Percentiles rank a stretch among this genome's conserved stretches.
phyloP scores from a whole-genome alignment of 768 basidiomycete species.

The Boletus reticuloceps region DNA sequence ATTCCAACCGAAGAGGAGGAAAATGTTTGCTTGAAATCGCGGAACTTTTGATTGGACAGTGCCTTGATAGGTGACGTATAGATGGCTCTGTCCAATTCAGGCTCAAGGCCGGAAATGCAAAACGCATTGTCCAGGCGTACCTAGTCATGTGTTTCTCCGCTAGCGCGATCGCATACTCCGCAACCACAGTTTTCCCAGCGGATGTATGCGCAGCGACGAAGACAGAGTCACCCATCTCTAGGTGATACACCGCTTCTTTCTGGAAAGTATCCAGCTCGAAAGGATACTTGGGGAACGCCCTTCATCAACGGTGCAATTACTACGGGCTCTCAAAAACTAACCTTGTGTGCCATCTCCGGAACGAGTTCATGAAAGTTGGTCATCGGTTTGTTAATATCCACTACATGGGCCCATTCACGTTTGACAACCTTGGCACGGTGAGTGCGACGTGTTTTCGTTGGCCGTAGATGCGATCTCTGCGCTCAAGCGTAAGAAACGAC shows the following conservation, averaged over 20 bases:
- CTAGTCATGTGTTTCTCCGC: conserved; percentile 99
- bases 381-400: conserved; percentile 89
- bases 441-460: conserved; percentile 42
- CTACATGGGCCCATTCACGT: conserved; percentile 97
- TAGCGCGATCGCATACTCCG: conserved; percentile 96
- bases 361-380: conserved; percentile 89
- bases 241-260: conserved; percentile 96
- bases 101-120: conserved; percentile 10
- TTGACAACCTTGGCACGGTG: conserved; percentile 58
- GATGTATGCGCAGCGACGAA: conserved; percentile 99
- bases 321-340: conserved; percentile 28
- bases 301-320: conserved; percentile 2
- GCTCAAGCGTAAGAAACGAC: conserved; percentile 6
- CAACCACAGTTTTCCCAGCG: conserved; percentile 99
- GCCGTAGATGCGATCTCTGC: conserved; percentile 59
- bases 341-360: conserved; percentile 95
- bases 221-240: conserved; percentile 96
- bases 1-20: conserved; percentile 91
- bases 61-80: conserved; percentile 99
- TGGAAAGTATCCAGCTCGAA: conserved; percentile 99
- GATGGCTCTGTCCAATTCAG: conserved; percentile 65
- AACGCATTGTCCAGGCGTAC: conserved; percentile 39
- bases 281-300: conserved; percentile 70
- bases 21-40: conserved; percentile 98
- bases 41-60: conserved; percentile 96